phyloP scores from a whole-genome alignment of 345 rosid species.

The Cardamine resedifolia region DNA sequence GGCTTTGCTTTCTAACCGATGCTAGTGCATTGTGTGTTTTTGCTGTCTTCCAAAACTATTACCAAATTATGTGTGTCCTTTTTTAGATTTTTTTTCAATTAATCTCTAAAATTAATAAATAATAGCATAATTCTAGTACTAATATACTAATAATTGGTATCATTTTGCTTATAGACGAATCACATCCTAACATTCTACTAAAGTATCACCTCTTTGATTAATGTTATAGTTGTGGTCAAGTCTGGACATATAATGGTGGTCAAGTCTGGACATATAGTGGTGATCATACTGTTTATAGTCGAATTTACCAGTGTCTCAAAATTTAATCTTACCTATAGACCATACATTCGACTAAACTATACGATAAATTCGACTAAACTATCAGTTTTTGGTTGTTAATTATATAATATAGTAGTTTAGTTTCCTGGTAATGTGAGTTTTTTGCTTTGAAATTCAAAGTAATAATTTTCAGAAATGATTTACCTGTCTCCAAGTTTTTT shows the following conservation, averaged over 20 bases:
- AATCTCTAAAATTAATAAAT: neutral
- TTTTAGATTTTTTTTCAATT: neutral
- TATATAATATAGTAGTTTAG: neutral
- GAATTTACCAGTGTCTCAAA: neutral
- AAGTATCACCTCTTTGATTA: neutral
- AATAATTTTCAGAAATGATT: neutral
- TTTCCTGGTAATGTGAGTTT: conserved; percentile 1
- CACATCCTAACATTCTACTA: conserved; percentile 7
- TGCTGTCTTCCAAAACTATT: conserved; percentile 31
- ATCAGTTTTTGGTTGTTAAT: neutral
- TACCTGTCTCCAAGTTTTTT: conserved; percentile 3
- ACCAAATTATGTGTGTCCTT: conserved; percentile 10
- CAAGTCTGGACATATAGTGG: neutral
- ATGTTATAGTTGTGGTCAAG: conserved; percentile 2
- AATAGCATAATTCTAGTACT: too few relatives aligned
- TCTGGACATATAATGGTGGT: neutral
- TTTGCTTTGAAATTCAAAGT: neutral
- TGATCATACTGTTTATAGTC: neutral
- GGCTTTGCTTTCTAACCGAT: conserved; percentile 38
- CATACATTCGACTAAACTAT: neutral
- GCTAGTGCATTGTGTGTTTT: conserved; percentile 32
- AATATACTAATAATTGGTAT: neutral
- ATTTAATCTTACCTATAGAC: neutral
- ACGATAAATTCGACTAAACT: neutral
- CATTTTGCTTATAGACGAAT: neutral